Conservation (phyloP, 257 asterid species). For the Solanum medicagineum region DNA sequence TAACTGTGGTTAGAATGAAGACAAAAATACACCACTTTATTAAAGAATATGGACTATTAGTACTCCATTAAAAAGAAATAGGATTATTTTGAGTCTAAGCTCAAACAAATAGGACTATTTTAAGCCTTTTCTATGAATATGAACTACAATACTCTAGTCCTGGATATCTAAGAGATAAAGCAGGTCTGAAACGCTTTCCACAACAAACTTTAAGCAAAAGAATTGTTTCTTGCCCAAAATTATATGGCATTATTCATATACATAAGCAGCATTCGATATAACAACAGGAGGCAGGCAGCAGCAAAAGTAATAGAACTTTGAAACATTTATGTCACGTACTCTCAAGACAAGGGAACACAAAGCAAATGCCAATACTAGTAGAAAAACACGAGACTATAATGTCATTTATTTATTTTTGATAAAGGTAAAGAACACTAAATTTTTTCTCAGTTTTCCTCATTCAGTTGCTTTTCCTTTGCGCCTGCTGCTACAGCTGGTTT, state of each 20-base stretch:
- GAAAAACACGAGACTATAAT: background rate
- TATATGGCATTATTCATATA: background rate
- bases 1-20: too few relatives aligned
- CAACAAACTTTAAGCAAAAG: background rate
- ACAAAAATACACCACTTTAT: too few relatives aligned
- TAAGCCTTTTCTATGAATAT: too few relatives aligned
- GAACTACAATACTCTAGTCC: too few relatives aligned
- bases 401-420: too few relatives aligned
- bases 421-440: too few relatives aligned
- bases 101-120: too few relatives aligned
- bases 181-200: background rate
- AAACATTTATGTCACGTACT: background rate
- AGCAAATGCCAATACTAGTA: background rate
- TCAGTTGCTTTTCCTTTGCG: slow-evolving; percentile 97
- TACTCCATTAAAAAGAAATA: too few relatives aligned
- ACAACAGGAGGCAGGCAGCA: background rate
- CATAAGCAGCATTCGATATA: background rate
- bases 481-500: slow-evolving; percentile 58
- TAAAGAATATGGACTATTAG: too few relatives aligned
- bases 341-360: background rate
- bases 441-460: slow-evolving; percentile 9
- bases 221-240: background rate
- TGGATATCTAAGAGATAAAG: background rate
- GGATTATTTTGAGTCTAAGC: too few relatives aligned
- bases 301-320: background rate